These are phyloP conservation scores for Xerocomellus amylosporus DNA, from an alignment of 768 basidiomycete genomes.

Conservation along the genomic window DNA sequence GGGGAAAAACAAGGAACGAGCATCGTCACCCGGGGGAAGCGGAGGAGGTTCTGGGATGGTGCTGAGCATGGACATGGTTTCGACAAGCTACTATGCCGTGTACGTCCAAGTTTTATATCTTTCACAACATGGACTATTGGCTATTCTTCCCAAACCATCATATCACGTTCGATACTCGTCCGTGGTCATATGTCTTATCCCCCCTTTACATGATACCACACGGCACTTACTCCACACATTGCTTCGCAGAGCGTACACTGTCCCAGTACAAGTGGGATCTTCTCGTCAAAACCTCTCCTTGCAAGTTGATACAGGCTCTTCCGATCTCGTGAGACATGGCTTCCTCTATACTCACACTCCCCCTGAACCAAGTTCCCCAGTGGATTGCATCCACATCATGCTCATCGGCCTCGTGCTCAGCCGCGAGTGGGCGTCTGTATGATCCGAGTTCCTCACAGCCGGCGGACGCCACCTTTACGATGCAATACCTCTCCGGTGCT, in stretches of 20 bases:
- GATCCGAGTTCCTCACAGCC: conserved; percentile 47
- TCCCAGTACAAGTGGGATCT: conserved; percentile 55
- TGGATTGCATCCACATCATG: conserved; percentile 76
- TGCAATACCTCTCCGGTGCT: conserved; percentile 58
- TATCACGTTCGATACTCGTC: background rate
- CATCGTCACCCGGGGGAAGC: conserved; percentile 36
- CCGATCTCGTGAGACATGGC: conserved; percentile 60
- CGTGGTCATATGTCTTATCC: background rate
- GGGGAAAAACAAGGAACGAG: conserved; percentile 11
- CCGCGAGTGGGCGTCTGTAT: conserved; percentile 49
- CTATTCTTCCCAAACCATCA: background rate
- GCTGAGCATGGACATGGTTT: conserved; percentile 54
- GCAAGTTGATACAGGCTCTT: conserved; percentile 81
- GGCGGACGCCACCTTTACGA: conserved; percentile 45
- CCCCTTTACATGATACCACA: background rate
- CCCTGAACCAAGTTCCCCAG: conserved; percentile 34
- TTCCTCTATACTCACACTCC: background rate
- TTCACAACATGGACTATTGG: background rate
- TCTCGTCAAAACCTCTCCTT: conserved; percentile 51
- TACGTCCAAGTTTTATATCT: conserved; percentile 26
- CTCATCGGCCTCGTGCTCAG: conserved; percentile 48
- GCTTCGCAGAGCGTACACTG: conserved; percentile 56
- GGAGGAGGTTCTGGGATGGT: conserved; percentile 57
- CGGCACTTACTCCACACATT: background rate
- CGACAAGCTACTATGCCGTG: conserved; percentile 55